Evolutionary conservation across 805 yeast genomes (phyloP).

Genomic region (Kodamaea nitidulidarum): DNA sequence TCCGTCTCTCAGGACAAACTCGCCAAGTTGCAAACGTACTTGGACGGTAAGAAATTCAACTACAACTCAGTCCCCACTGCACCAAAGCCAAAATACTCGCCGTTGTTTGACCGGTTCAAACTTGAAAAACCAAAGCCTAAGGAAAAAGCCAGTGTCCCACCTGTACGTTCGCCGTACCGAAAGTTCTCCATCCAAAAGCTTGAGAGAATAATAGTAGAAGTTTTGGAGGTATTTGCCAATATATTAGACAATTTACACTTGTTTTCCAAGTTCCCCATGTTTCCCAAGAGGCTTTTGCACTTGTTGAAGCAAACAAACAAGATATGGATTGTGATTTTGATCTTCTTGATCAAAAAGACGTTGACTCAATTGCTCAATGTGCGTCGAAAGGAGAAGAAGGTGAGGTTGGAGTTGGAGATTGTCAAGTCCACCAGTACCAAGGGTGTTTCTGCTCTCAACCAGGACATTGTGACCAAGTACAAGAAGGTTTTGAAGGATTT

Average conservation of each 20-base stretch:
- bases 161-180: constrained; percentile 9
- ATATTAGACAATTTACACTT: constrained; percentile 40
- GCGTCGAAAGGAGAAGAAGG: constrained; percentile 34
- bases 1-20: constrained; percentile 37
- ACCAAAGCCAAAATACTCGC: constrained; percentile 32
- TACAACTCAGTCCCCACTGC: constrained; percentile 16
- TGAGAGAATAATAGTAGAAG: constrained; percentile 26
- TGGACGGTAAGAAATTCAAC: constrained; percentile 10
- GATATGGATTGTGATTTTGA: constrained; percentile 39
- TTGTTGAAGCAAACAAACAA: constrained; percentile 40
- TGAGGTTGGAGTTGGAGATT: constrained; percentile 33
- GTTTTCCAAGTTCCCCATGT: constrained; percentile 40
- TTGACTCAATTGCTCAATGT: constrained; percentile 40
- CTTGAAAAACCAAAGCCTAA: constrained; percentile 14
- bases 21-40: constrained; percentile 26
- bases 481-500: constrained; percentile 39
- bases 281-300: constrained; percentile 29
- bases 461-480: constrained; percentile 30
- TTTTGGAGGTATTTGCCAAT: constrained; percentile 36
- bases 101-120: constrained; percentile 30
- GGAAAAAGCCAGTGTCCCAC: constrained; percentile 1
- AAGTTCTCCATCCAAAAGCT: constrained; percentile 28
- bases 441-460: constrained; percentile 11
- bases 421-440: constrained; percentile 19
- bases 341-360: constrained; percentile 40